Conservation (phyloP, 2,329 filamentous ascomycete species). For the Penicillium sp. region DNA sequence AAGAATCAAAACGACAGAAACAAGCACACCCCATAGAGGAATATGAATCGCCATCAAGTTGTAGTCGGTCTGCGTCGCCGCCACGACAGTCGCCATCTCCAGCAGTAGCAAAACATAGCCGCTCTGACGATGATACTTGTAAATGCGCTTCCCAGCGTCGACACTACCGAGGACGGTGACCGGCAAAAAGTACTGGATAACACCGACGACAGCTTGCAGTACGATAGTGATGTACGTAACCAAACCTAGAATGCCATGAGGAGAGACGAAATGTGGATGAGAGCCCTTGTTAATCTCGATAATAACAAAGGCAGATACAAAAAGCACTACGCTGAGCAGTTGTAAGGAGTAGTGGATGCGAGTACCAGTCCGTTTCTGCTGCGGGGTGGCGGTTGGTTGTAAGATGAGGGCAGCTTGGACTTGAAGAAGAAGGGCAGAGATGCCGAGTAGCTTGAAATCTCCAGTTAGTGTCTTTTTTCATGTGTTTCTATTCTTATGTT, state of each 20-base stretch:
- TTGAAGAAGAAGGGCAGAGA: conserved; percentile 67
- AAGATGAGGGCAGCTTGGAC: conserved; percentile 79
- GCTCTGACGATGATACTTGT: conserved; percentile 80
- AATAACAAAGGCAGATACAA: conserved; percentile 43
- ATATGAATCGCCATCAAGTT: conserved; percentile 67
- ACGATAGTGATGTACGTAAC: conserved; percentile 67
- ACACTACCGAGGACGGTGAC: conserved; percentile 68
- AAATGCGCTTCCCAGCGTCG: conserved; percentile 75
- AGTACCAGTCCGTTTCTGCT: conserved; percentile 67
- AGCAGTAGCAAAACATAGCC: conserved; percentile 73
- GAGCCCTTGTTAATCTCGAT: conserved; percentile 73
- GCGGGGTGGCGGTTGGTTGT: conserved; percentile 76
- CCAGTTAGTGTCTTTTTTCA: not conserved
- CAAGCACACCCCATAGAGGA: conserved; percentile 70
- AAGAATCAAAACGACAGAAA: conserved; percentile 65
- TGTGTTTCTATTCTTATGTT: conserved; percentile 14
- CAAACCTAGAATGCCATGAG: conserved; percentile 80
- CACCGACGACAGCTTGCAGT: conserved; percentile 73
- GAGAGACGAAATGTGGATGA: conserved; percentile 68
- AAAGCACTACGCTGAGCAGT: conserved; percentile 51
- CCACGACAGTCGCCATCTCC: conserved; percentile 69
- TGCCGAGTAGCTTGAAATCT: conserved; percentile 48
- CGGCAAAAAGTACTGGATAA: conserved; percentile 78
- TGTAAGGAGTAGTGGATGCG: conserved; percentile 66
- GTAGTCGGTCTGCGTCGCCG: conserved; percentile 74